Percentiles rank a stretch among this genome's conserved stretches.
Conservation (phyloP, 2,329 filamentous ascomycete species). For the Fusarium lyarnte region DNA sequence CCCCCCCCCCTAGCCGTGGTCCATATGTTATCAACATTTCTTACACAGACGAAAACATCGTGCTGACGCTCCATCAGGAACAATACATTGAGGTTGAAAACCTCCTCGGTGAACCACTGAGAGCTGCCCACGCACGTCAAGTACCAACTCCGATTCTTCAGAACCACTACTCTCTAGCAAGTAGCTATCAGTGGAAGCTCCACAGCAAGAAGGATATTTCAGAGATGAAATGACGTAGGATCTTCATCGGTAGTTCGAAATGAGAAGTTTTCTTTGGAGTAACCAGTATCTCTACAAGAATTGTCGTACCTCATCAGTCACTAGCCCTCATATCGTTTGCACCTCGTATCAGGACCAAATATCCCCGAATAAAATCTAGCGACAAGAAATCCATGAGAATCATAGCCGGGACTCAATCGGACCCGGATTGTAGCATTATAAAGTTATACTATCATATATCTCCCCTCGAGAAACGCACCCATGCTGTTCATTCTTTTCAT, state of each 20-base stretch:
- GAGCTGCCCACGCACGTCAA: conserved; percentile 30
- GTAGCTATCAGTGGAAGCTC: conserved; percentile 39
- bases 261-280: not conserved
- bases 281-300: not conserved
- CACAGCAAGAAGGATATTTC: conserved; percentile 7
- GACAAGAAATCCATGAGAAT: conserved; percentile 28
- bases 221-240: not conserved
- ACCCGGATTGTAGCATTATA: conserved; percentile 41
- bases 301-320: not conserved
- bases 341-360: not conserved
- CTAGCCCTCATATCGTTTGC: not conserved
- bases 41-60: not conserved
- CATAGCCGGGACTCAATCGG: conserved; percentile 36
- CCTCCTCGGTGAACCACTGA: conserved; percentile 38
- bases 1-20: not conserved
- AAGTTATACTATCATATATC: conserved; percentile 41
- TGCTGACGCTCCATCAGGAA: conserved; percentile 26
- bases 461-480: conserved; percentile 6
- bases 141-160: conserved; percentile 27
- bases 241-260: not conserved
- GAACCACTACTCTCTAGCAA: conserved; percentile 34
- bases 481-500: conserved; percentile 8
- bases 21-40: not conserved
- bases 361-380: not conserved
- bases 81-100: conserved; percentile 42